Conservation (phyloP, 2,329 filamentous ascomycete species). For the Chrysoporthe cubensis region DNA sequence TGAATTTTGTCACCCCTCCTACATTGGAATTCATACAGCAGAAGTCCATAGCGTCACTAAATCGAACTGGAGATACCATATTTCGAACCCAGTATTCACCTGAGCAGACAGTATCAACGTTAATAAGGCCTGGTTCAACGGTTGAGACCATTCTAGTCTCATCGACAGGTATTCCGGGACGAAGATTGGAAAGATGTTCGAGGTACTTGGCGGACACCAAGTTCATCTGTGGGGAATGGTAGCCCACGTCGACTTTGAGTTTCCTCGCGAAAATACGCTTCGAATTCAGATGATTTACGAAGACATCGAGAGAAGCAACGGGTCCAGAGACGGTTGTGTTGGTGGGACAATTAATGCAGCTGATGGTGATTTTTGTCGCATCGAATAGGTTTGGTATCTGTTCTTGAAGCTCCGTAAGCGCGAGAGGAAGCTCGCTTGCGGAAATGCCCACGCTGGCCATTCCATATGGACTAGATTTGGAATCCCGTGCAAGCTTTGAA, state of each 20-base stretch:
- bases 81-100: constrained; percentile 50
- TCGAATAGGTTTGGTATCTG: background rate
- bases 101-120: constrained; percentile 48
- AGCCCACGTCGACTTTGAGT: constrained; percentile 53
- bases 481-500: constrained; percentile 2
- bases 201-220: constrained; percentile 35
- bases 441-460: background rate
- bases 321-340: constrained; percentile 9
- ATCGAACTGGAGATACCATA: constrained; percentile 46
- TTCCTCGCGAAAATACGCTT: constrained; percentile 49
- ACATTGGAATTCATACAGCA: background rate
- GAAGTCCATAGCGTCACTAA: constrained; percentile 37
- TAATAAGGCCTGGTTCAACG: constrained; percentile 23
- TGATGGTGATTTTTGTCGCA: background rate
- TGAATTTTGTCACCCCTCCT: too few relatives aligned
- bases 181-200: too few relatives aligned
- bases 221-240: constrained; percentile 59
- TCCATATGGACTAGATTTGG: background rate
- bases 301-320: background rate
- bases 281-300: background rate
- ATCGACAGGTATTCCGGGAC: too few relatives aligned
- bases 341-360: background rate
- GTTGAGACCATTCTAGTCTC: too few relatives aligned
- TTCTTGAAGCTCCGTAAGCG: too few relatives aligned
- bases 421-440: too few relatives aligned